Conservation (phyloP, 305 asterid genomes). For the Fraxinus sp. region DNA sequence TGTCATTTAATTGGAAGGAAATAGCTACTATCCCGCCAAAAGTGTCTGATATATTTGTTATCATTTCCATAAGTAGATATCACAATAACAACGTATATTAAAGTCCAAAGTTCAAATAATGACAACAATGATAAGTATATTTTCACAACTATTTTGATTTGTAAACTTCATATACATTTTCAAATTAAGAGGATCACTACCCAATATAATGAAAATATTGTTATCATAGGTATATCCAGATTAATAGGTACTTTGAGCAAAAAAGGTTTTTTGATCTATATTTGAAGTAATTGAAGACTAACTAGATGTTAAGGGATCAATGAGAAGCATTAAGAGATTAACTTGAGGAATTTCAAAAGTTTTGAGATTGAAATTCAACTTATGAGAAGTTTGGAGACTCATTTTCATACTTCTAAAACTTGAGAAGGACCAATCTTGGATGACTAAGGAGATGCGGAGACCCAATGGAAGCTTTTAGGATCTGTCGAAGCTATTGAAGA, state of each 20-base stretch:
- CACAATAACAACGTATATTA: not conserved
- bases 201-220: not conserved
- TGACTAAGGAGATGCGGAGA: not conserved
- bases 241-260: not conserved
- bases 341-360: not conserved
- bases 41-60: not conserved
- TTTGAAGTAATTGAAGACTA: not conserved
- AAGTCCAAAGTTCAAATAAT: not conserved
- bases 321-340: not conserved
- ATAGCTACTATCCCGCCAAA: not conserved
- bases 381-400: not conserved
- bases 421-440: not conserved
- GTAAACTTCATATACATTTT: not conserved
- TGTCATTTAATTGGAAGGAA: not conserved
- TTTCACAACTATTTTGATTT: not conserved
- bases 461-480: not conserved
- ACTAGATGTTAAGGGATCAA: not conserved
- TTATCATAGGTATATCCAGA: not conserved
- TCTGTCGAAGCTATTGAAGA: not conserved
- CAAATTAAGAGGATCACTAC: not conserved
- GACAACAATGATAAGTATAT: not conserved
- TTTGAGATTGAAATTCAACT: not conserved
- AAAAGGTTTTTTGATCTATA: not conserved
- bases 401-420: not conserved
- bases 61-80: not conserved